Evolutionary conservation across 2,329 filamentous ascomycete species (phyloP).

Genomic region (Aspergillus pseudoviridinutans): DNA sequence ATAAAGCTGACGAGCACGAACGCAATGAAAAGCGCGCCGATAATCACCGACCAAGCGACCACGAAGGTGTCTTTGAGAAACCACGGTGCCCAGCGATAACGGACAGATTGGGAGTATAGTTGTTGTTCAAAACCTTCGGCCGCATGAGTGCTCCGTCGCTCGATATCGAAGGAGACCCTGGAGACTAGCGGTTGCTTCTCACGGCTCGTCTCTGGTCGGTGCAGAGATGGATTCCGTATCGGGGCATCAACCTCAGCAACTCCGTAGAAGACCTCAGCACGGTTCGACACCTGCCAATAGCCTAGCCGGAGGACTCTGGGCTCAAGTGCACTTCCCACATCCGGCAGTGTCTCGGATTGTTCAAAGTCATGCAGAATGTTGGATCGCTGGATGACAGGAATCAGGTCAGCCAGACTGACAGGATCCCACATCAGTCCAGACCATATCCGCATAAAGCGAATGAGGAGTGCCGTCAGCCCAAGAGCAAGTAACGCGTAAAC

Average conservation of each 20-base stretch:
- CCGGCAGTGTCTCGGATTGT: constrained; percentile 58
- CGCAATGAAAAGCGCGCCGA: constrained; percentile 60
- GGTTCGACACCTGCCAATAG: constrained; percentile 73
- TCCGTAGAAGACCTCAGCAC: constrained; percentile 70
- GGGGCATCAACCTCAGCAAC: constrained; percentile 63
- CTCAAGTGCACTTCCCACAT: constrained; percentile 48
- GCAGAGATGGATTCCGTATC: constrained; percentile 42
- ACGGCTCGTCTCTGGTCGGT: constrained; percentile 25
- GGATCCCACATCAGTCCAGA: constrained; percentile 86
- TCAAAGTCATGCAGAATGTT: constrained; percentile 72
- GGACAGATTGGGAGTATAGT: constrained; percentile 50
- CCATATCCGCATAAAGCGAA: constrained; percentile 61
- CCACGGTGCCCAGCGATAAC: constrained; percentile 71
- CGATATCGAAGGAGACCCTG: constrained; percentile 33
- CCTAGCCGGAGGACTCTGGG: constrained; percentile 67
- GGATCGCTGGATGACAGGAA: constrained; percentile 72
- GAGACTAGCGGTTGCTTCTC: constrained; percentile 29
- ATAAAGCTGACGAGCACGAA: constrained; percentile 77
- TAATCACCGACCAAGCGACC: constrained; percentile 60
- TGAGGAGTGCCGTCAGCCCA: constrained; percentile 55
- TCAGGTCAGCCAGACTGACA: constrained; percentile 73
- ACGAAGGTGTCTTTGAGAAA: constrained; percentile 65
- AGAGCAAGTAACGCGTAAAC: constrained; percentile 66
- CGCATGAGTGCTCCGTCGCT: constrained; percentile 34
- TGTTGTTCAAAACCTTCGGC: constrained; percentile 48